Evolutionary conservation across 495 filamentous ascomycete species (phyloP).

Genomic region (Tuber brumale): DNA sequence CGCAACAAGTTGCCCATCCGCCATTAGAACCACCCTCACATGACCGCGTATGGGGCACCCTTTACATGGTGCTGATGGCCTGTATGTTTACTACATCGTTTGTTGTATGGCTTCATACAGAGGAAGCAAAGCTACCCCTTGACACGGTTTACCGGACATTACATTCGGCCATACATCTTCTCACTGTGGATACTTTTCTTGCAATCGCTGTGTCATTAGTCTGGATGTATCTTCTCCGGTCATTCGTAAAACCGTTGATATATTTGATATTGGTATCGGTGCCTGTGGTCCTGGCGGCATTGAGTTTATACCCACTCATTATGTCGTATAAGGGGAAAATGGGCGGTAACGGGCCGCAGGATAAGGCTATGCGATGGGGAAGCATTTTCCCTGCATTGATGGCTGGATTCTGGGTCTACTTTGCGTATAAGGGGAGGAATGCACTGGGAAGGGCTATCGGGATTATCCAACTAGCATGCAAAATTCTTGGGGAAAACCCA

Average conservation of each 20-base stretch:
- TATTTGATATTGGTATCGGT: conserved; percentile 73
- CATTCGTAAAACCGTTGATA: conserved; percentile 74
- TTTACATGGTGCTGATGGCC: conserved; percentile 78
- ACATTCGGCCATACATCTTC: conserved; percentile 75
- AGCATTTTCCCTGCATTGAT: conserved; percentile 68
- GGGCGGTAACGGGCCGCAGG: conserved; percentile 68
- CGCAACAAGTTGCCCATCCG: conserved; percentile 48
- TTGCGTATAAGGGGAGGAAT: conserved; percentile 69
- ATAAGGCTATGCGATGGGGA: conserved; percentile 81
- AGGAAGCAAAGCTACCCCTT: conserved; percentile 49
- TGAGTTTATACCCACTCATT: conserved; percentile 84
- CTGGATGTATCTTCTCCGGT: conserved; percentile 82
- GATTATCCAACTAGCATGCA: conserved; percentile 76
- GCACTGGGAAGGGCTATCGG: conserved; percentile 71
- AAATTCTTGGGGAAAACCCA: conserved; percentile 77
- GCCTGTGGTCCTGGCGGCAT: conserved; percentile 74
- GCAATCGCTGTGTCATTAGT: conserved; percentile 77
- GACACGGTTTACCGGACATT: conserved; percentile 93
- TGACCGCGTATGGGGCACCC: conserved; percentile 84
- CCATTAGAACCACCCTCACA: conserved; percentile 54
- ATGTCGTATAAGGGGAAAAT: conserved; percentile 73
- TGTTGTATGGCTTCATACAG: conserved; percentile 81
- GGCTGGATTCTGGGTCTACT: conserved; percentile 71
- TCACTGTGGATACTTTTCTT: conserved; percentile 86
- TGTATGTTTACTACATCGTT: conserved; percentile 79